Evolutionary conservation across 495 filamentous ascomycete species (phyloP), one percentile per base, ranked within the genome.

Genomic region (Talaromyces adpressus): DNA sequence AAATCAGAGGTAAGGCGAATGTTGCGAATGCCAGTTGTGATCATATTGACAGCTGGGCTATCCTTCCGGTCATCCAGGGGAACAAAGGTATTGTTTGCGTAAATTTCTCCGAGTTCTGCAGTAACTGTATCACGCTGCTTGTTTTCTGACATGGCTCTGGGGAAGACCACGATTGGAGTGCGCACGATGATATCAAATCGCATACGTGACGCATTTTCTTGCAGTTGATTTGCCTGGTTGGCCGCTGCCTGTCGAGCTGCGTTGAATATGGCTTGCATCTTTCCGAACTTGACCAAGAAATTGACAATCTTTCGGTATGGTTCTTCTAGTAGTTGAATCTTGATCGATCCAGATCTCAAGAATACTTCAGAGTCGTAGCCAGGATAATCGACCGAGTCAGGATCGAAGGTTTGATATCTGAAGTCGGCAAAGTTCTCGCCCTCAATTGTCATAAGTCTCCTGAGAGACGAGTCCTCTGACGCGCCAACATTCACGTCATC

Each of bases 221-320:
- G 93, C 11, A 98, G 81, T 72, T 97, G 91, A 57, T 84, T 95
- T 6, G 94, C 94, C 72, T 96, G 93, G 64, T 90, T 93, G 25
- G 92, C 90, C n/a, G 94, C 94, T 59, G 94, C 94, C 73, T 93
- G 91, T 25, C 95, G 86, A 22, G 94, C 94, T 20, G 94, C 93
- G 72, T 98, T 98, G 81, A 96, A 98, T 56, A 98, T 92, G 23
- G 94, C 92, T 74, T 98, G 94, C 94, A 98, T 98, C 76, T 96
- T 96, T 63, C 94, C 94, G 69, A 98, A 98, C 67, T 98, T 98
- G 68, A 98, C 91, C 30, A 92, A 80, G 75, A 98, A 98, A 69
- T 96, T 90, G 75, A 98, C 91, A 64, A 98, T 98, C 76, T 98
- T 98, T 49, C 95, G 89, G 78, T 97, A 98, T 4, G 94, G 94